Evolutionary conservation across 768 basidiomycete species (phyloP).

Genomic region (Lactarius hengduanensis): DNA sequence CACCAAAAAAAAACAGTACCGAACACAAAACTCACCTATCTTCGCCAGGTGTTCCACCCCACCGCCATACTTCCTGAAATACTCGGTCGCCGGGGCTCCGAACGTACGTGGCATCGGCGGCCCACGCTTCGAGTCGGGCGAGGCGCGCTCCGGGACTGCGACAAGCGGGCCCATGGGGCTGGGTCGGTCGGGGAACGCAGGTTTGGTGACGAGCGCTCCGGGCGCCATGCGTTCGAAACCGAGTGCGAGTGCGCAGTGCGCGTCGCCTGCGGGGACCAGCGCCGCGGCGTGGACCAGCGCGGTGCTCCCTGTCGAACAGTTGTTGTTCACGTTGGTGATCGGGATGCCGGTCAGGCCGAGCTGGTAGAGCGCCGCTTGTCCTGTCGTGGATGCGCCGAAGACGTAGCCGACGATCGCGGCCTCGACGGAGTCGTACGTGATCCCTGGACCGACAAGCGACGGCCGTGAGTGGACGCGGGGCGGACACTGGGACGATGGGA

Average conservation of each 20-base stretch:
- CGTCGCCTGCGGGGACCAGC: slow-evolving; percentile 61
- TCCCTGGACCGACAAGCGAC: slow-evolving; percentile 45
- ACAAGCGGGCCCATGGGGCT: slow-evolving; percentile 50
- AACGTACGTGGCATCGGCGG: slow-evolving; percentile 74
- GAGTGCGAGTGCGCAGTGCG: slow-evolving; percentile 57
- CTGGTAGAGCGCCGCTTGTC: slow-evolving; percentile 68
- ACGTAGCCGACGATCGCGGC: slow-evolving; percentile 78
- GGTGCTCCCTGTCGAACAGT: slow-evolving; percentile 79
- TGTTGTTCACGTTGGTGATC: slow-evolving; percentile 85
- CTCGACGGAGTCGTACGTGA: slow-evolving; percentile 76
- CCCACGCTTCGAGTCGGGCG: slow-evolving; percentile 60
- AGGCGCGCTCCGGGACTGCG: slow-evolving; percentile 49
- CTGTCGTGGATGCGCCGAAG: slow-evolving; percentile 74
- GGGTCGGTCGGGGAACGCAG: slow-evolving; percentile 51
- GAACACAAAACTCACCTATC: too few species aligned
- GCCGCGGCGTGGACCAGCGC: slow-evolving; percentile 55
- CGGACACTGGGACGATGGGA: background rate
- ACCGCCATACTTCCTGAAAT: slow-evolving; percentile 72
- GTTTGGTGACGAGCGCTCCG: slow-evolving; percentile 59
- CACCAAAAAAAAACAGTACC: slow-evolving; percentile 29
- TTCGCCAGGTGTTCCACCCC: slow-evolving; percentile 39
- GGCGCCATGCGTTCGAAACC: slow-evolving; percentile 86
- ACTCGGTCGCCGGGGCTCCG: slow-evolving; percentile 69
- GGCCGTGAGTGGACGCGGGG: background rate
- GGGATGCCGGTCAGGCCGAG: slow-evolving; percentile 83